phyloP scores from a whole-genome alignment of 208 protist genomes.

The Acanthamoeba lenticulata region DNA sequence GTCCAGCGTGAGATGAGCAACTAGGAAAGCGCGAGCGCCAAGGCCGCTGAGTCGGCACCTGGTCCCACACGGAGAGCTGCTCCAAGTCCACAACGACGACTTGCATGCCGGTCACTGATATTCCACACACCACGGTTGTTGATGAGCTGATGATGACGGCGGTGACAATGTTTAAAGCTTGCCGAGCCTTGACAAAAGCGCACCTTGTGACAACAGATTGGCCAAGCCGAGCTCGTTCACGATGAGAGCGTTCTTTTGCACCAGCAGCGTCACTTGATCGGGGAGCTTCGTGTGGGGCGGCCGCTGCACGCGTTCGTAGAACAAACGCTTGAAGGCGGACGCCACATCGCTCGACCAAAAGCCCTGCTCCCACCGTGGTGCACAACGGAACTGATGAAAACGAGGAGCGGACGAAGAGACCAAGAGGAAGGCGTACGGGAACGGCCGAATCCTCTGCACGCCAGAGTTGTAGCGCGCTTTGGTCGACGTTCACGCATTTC shows the following conservation, averaged over 20 bases:
- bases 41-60: not conserved
- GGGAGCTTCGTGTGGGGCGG: not conserved
- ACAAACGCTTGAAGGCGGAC: not conserved
- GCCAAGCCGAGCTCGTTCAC: not conserved
- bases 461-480: not conserved
- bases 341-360: not conserved
- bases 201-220: not conserved
- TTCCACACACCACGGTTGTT: not conserved
- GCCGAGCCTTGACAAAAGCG: no score
- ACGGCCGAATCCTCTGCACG: no score
- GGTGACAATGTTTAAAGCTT: no score
- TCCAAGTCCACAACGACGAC: not conserved
- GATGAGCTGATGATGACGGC: not conserved
- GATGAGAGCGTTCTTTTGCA: not conserved
- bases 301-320: not conserved
- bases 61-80: not conserved
- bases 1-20: not conserved
- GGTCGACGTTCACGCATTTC: not conserved
- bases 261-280: not conserved
- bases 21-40: not conserved
- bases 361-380: no score
- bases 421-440: no score
- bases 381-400: not conserved
- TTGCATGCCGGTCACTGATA: not conserved
- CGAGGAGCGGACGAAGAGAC: no score